Evolutionary conservation across 116 monocot genomes (phyloP).

Genomic region (Posidonia oceanica): DNA sequence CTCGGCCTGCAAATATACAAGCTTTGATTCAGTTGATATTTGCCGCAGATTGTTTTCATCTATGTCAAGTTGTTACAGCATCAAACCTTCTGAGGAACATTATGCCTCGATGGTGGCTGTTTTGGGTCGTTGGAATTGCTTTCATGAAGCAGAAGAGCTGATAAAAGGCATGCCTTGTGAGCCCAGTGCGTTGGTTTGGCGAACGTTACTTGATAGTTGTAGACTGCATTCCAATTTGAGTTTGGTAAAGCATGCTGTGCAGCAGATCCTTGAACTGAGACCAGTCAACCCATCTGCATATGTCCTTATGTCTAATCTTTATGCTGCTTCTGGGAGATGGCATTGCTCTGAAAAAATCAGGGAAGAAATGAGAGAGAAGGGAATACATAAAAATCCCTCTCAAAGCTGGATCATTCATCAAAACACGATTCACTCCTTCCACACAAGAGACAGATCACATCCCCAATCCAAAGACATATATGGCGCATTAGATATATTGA

Average conservation of each 20-base stretch:
- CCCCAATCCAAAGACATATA: slow-evolving; percentile 56
- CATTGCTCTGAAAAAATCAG: slow-evolving; percentile 69
- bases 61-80: slow-evolving; percentile 31
- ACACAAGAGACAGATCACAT: slow-evolving; percentile 66
- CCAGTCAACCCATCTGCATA: slow-evolving; percentile 55
- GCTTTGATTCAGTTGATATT: slow-evolving; percentile 24
- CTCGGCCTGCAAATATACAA: slow-evolving; percentile 63
- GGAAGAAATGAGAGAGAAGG: slow-evolving; percentile 72
- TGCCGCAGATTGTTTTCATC: slow-evolving; percentile 49
- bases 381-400: slow-evolving; percentile 56
- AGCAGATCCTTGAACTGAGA: slow-evolving; percentile 40
- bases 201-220: slow-evolving; percentile 54
- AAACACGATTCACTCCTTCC: slow-evolving; percentile 50
- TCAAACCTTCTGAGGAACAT: slow-evolving; percentile 47
- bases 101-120: slow-evolving; percentile 66
- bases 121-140: slow-evolving; percentile 44
- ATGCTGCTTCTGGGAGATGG: slow-evolving; percentile 88
- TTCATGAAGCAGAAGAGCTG: slow-evolving; percentile 54
- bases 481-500: slow-evolving; percentile 60
- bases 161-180: slow-evolving; percentile 51
- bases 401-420: slow-evolving; percentile 58
- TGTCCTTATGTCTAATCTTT: slow-evolving; percentile 69
- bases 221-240: slow-evolving; percentile 26
- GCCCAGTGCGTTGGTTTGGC: slow-evolving; percentile 50
- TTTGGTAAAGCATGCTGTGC: slow-evolving; percentile 27